Evolutionary conservation across 2,329 filamentous ascomycete species (phyloP).

Genomic region (Fusarium nelsonii): DNA sequence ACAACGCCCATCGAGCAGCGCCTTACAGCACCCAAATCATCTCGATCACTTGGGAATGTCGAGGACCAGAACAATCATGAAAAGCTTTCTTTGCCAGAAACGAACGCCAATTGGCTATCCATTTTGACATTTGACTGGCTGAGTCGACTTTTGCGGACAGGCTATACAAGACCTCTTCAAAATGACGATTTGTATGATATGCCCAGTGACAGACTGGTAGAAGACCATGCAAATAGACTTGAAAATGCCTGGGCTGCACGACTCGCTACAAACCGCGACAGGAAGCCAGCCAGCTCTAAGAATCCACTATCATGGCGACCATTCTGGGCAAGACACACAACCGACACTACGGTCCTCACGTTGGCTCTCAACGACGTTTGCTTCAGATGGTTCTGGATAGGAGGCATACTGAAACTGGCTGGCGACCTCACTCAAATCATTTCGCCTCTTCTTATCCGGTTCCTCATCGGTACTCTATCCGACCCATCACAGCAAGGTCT

Average conservation of each 20-base stretch:
- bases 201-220: constrained; percentile 18
- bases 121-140: constrained; percentile 31
- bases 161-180: constrained; percentile 31
- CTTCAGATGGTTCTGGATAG: constrained; percentile 49
- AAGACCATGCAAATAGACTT: constrained; percentile 29
- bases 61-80: constrained; percentile 7
- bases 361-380: constrained; percentile 50
- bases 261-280: neutral
- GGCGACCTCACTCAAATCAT: constrained; percentile 43
- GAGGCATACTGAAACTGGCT: constrained; percentile 46
- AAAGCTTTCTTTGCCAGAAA: constrained; percentile 16
- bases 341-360: constrained; percentile 45
- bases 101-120: constrained; percentile 22
- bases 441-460: constrained; percentile 30
- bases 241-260: constrained; percentile 26
- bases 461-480: constrained; percentile 22
- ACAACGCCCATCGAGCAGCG: constrained; percentile 22
- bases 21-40: constrained; percentile 7
- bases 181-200: constrained; percentile 27
- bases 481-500: constrained; percentile 21
- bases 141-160: constrained; percentile 15
- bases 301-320: constrained; percentile 26
- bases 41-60: constrained; percentile 11
- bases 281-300: neutral
- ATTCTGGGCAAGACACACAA: constrained; percentile 46